Conservation (phyloP, 2,329 filamentous ascomycete genomes). For the Chaetomiaceae sp. region DNA sequence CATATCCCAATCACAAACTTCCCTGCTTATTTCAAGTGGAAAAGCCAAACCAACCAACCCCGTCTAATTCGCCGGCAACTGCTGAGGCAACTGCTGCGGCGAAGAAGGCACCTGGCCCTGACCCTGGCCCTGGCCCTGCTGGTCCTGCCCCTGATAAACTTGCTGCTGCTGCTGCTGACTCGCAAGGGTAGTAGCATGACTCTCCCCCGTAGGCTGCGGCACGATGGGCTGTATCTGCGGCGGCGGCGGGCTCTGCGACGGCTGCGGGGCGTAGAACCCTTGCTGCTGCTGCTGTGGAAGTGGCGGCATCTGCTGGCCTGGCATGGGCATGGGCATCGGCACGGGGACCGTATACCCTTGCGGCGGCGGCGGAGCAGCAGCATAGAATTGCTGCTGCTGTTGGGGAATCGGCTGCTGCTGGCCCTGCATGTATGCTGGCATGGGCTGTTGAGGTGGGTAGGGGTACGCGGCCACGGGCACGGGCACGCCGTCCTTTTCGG, state of each 20-base stretch:
- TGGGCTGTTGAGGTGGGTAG: neutral
- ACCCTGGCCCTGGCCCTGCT: neutral
- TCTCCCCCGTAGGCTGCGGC: neutral
- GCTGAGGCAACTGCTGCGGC: neutral
- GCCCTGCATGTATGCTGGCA: neutral
- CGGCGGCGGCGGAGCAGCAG: too few relatives aligned
- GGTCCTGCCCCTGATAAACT: too few relatives aligned
- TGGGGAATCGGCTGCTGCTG: neutral
- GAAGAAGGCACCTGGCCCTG: too few relatives aligned
- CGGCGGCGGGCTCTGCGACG: neutral
- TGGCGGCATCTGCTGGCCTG: neutral
- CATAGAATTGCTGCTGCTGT: neutral
- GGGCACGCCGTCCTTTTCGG: conserved; percentile 9
- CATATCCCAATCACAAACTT: too few relatives aligned
- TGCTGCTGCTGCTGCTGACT: neutral
- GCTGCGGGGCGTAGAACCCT: neutral
- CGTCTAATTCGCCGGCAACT: neutral
- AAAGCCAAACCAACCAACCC: neutral
- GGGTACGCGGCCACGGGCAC: conserved; percentile 19
- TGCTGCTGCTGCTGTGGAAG: neutral
- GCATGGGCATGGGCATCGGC: neutral
- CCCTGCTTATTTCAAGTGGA: neutral
- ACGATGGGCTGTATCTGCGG: neutral
- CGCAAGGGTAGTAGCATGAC: neutral
- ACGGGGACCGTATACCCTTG: neutral